phyloP scores from a whole-genome alignment of 805 yeast species.

The Sugiyamaella valdiviana region DNA sequence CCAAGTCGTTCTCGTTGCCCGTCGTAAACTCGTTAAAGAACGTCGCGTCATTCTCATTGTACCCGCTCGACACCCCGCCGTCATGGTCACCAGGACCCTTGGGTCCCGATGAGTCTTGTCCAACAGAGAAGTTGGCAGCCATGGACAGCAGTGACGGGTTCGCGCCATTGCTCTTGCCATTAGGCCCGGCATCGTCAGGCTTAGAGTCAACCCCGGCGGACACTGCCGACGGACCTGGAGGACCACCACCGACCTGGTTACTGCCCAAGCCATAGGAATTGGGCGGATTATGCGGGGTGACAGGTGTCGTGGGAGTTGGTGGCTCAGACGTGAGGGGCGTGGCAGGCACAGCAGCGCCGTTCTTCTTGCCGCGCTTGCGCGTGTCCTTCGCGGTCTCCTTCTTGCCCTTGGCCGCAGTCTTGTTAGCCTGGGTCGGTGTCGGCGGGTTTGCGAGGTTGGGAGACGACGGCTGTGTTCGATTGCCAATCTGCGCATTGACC shows the following conservation, averaged over 20 bases:
- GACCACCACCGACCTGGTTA: not conserved
- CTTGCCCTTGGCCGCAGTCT: slow-evolving; percentile 20
- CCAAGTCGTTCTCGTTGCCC: slow-evolving; percentile 29
- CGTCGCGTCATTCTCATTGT: slow-evolving; percentile 31
- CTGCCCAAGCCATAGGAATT: slow-evolving; percentile 13
- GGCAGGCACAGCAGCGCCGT: slow-evolving; percentile 19
- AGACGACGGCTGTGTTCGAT: slow-evolving; percentile 24
- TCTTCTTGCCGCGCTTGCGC: slow-evolving; percentile 23
- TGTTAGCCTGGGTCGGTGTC: slow-evolving; percentile 21
- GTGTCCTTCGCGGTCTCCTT: slow-evolving; percentile 16
- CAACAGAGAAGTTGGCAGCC: slow-evolving; percentile 19
- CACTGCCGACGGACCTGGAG: slow-evolving; percentile 1
- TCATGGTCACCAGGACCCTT: slow-evolving; percentile 4
- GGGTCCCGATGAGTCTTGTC: slow-evolving; percentile 6
- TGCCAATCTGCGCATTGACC: slow-evolving; percentile 14
- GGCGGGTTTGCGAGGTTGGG: slow-evolving; percentile 21
- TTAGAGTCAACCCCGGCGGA: slow-evolving; percentile 2
- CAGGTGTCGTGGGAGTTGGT: slow-evolving; percentile 40
- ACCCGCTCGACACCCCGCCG: slow-evolving; percentile 2
- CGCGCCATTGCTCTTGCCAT: not conserved
- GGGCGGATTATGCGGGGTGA: slow-evolving; percentile 34
- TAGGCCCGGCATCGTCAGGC: slow-evolving; percentile 4
- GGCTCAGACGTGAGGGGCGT: slow-evolving; percentile 34
- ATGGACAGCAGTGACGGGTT: slow-evolving; percentile 16
- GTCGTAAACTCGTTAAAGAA: slow-evolving; percentile 28